A percentile compares a stretch with the other conserved stretches of the same genome.
These are phyloP conservation scores for Adenanthera pavonina DNA, from an alignment of 306 rosid species.

Conservation along the genomic window DNA sequence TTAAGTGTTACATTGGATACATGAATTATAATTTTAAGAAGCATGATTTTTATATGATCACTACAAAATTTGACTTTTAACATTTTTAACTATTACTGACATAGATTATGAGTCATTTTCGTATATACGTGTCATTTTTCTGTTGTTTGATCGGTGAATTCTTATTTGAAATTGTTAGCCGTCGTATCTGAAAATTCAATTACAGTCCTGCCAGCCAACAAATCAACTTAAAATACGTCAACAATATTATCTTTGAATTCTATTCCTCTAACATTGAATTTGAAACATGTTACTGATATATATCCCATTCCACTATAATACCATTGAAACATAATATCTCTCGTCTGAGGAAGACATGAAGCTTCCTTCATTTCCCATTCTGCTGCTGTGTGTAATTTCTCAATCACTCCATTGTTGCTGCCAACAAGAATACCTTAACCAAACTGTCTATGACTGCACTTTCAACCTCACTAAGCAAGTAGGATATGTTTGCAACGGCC, in stretches of 20 bases:
- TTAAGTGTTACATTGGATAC: too few species aligned
- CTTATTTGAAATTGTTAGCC: neutral
- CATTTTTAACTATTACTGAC: too few species aligned
- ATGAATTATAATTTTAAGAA: too few species aligned
- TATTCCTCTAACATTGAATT: neutral
- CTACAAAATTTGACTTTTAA: too few species aligned
- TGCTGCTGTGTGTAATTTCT: neutral
- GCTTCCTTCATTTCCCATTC: neutral
- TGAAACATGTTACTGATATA: neutral
- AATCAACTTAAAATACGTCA: neutral
- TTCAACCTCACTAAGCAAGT: slow-evolving; percentile 14
- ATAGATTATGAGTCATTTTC: too few species aligned
- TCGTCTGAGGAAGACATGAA: slow-evolving; percentile 24
- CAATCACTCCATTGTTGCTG: slow-evolving; percentile 14
- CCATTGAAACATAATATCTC: neutral
- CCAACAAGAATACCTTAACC: slow-evolving; percentile 59
- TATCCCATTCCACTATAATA: neutral
- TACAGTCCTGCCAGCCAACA: neutral
- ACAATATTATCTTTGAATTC: neutral
- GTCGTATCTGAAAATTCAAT: neutral
- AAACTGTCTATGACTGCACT: slow-evolving; percentile 41
- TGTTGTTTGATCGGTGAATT: neutral
- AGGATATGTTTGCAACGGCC: slow-evolving; percentile 6
- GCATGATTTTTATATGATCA: too few species aligned
- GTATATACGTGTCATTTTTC: neutral